phyloP scores from a whole-genome alignment of 768 basidiomycete species.

The Leccinum obscurum region DNA sequence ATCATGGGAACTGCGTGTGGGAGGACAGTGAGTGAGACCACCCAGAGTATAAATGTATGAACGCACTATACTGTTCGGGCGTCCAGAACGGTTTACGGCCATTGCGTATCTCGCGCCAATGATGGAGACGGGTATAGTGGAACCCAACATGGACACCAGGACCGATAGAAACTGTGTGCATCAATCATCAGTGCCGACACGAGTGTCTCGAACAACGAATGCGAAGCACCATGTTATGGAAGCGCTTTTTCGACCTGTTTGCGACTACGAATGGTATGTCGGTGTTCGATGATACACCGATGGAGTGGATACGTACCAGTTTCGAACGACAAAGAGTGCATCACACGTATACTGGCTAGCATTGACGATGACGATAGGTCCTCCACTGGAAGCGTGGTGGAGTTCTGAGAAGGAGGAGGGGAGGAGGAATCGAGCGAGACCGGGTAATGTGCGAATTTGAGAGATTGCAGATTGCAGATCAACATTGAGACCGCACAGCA shows the following conservation, averaged over 20 bases:
- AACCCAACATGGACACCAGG: constrained; percentile 66
- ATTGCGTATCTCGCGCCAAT: constrained; percentile 77
- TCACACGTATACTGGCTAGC: no score
- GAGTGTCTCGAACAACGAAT: not conserved
- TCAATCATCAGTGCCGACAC: constrained; percentile 9
- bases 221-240: constrained; percentile 63
- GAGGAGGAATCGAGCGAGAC: no score
- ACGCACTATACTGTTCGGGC: constrained; percentile 76
- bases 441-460: no score
- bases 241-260: constrained; percentile 76
- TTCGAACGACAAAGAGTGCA: constrained; percentile 47
- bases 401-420: no score
- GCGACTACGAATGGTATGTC: constrained; percentile 47
- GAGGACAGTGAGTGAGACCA: constrained; percentile 3
- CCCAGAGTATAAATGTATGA: not conserved
- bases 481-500: no score
- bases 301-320: constrained; percentile 48
- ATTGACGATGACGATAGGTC: no score
- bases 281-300: not conserved
- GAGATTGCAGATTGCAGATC: no score
- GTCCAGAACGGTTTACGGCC: constrained; percentile 79
- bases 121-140: constrained; percentile 78
- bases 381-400: no score
- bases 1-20: constrained; percentile 60
- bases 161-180: constrained; percentile 57